Base-by-base conservation (phyloP, 495 filamentous ascomycete species). In the Hypoxylon rickii region DNA sequence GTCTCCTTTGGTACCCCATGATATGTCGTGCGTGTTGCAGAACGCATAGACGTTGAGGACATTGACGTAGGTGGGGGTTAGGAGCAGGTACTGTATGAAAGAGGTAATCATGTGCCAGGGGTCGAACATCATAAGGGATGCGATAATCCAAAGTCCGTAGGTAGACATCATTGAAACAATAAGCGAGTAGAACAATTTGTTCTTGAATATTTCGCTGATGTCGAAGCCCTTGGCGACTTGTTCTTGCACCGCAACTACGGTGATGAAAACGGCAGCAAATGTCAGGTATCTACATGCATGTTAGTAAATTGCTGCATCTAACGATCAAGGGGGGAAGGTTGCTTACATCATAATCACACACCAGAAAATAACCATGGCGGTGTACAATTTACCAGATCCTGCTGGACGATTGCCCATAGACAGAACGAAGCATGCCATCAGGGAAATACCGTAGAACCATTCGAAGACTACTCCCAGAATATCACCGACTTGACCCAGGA, bases 21-120 rank as follows among this genome's bases (percentile, higher is more conserved):
- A 94, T 50, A 97, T 92, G 60, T 97, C 92, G 78, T 97, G 92
- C 17, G 92, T 96, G 70, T 97, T 97, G 71, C 92, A 97, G 79
- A 97, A 97, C 57, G 92, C 92, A 72, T 97, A 97, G 58, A 97
- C 91, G 76, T 97, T 96, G 61, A 97, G 84, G 47, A 96, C 90
- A 71, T 96, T 96, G 78, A 95, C 92, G 74, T 96, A 97, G 10
- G 90, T 95, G 0, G 92, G 92, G 0, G 92, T 96, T 41, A 99
- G 82, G 31, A 97, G 84, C 51, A 99, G 85, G 70, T 99, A 99
- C 83, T 99, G 95, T 40, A 97, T 75, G 73, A 97, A 92, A 26
- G 83, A 89, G 20, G 94, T 98, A 75, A 96, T 82, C 89, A 99
- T 96, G 72, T 99, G 95, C 92, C 92, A 99, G 1, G 95, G 95